These are phyloP conservation scores for Tulasnella sp. DNA, from an alignment of 768 basidiomycete genomes.

Conservation along the genomic window DNA sequence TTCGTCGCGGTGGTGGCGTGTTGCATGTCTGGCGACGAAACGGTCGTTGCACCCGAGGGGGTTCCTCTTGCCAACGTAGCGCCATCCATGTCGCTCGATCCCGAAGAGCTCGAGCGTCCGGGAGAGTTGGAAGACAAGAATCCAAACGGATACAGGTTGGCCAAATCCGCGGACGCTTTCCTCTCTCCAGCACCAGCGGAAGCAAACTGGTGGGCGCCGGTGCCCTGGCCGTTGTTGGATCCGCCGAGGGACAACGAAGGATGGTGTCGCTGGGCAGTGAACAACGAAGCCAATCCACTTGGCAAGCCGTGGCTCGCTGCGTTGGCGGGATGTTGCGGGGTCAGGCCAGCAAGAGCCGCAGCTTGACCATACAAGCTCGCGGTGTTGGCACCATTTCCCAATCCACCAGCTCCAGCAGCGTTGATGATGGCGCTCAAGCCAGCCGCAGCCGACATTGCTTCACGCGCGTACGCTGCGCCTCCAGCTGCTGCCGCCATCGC, in stretches of 20 bases:
- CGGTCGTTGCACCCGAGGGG: neutral
- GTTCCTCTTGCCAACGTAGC: neutral
- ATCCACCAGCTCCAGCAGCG: neutral
- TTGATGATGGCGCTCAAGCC: neutral
- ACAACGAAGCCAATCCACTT: neutral
- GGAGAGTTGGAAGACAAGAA: neutral
- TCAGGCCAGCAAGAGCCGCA: constrained; percentile 4
- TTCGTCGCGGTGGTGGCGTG: neutral
- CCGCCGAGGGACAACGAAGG: neutral
- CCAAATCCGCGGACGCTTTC: neutral
- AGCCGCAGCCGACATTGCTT: neutral
- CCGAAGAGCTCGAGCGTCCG: neutral
- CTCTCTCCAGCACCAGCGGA: neutral
- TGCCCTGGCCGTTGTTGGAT: neutral
- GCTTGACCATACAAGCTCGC: constrained; percentile 2
- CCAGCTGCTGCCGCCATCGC: neutral
- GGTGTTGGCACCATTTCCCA: neutral
- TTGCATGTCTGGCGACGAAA: neutral
- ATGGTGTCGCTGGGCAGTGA: constrained; percentile 1
- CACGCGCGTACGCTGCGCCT: neutral
- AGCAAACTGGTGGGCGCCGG: neutral
- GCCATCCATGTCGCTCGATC: neutral
- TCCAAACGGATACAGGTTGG: constrained; percentile 9
- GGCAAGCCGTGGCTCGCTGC: neutral
- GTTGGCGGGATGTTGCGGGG: neutral